A percentile compares a stretch with the other conserved stretches of the same genome.
phyloP scores from a whole-genome alignment of 1,284 basidiomycete genomes.

The Nidula niveotomentosa region DNA sequence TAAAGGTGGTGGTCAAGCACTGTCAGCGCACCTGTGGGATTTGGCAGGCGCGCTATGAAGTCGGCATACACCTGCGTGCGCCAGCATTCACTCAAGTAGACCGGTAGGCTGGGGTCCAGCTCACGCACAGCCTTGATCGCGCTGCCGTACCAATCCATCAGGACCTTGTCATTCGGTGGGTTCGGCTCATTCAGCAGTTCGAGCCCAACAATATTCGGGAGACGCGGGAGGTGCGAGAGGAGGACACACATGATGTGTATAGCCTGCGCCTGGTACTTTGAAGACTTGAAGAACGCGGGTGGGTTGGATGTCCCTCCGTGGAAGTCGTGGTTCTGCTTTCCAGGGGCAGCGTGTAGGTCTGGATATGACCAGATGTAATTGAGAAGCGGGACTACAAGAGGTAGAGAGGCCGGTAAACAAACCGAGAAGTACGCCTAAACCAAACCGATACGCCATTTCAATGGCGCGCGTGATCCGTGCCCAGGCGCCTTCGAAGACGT shows the following conservation, averaged over 20 bases:
- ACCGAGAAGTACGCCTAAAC: constrained; percentile 84
- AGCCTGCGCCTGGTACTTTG: constrained; percentile 57
- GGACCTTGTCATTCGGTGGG: constrained; percentile 43
- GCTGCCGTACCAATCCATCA: constrained; percentile 67
- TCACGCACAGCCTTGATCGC: constrained; percentile 58
- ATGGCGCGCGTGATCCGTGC: constrained; percentile 67
- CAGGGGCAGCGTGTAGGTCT: constrained; percentile 77
- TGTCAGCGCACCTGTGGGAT: constrained; percentile 38
- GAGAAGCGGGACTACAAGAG: constrained; percentile 2
- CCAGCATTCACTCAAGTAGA: constrained; percentile 84
- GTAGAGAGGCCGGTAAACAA: constrained; percentile 8
- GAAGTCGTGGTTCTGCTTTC: constrained; percentile 71
- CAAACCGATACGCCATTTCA: constrained; percentile 55
- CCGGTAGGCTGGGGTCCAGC: constrained; percentile 53
- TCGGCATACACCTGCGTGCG: constrained; percentile 66
- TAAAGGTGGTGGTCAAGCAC: constrained; percentile 88
- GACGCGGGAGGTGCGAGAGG: constrained; percentile 40
- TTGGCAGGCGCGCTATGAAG: constrained; percentile 37
- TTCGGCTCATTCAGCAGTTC: constrained; percentile 86
- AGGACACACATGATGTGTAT: constrained; percentile 47
- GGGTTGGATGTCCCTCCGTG: constrained; percentile 64
- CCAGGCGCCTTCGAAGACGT: constrained; percentile 77
- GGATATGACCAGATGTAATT: background rate
- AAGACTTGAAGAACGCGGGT: constrained; percentile 48
- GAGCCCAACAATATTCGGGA: constrained; percentile 74